phyloP scores from a whole-genome alignment of 2,329 filamentous ascomycete genomes.

The Sclerotinia minor region DNA sequence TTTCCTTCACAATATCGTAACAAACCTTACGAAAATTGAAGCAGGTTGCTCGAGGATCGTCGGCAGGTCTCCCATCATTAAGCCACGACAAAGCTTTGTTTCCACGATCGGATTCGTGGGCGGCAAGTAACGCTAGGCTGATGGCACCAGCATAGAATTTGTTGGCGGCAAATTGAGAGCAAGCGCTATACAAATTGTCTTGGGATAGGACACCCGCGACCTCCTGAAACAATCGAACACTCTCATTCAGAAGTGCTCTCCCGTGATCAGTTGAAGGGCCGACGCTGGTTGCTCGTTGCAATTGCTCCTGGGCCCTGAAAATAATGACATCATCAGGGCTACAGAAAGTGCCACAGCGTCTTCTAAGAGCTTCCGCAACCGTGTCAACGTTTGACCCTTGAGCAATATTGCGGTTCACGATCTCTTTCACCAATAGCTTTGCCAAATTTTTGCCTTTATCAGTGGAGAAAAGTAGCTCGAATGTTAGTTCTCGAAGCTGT shows the following conservation, averaged over 20 bases:
- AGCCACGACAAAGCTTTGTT: conserved; percentile 85
- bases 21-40: conserved; percentile 70
- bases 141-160: conserved; percentile 95
- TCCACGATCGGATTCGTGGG: conserved; percentile 80
- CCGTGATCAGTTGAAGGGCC: conserved; percentile 73
- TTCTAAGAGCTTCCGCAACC: conserved; percentile 87
- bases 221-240: conserved; percentile 81
- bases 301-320: conserved; percentile 95
- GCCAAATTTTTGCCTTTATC: conserved; percentile 81
- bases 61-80: conserved; percentile 72
- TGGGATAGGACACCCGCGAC: conserved; percentile 81
- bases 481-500: conserved; percentile 75
- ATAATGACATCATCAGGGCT: conserved; percentile 96
- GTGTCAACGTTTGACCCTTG: conserved; percentile 97
- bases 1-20: conserved; percentile 84
- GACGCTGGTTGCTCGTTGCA: conserved; percentile 84
- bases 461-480: conserved; percentile 82
- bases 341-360: conserved; percentile 95
- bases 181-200: conserved; percentile 75
- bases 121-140: conserved; percentile 79
- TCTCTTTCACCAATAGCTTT: conserved; percentile 92
- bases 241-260: conserved; percentile 81
- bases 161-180: conserved; percentile 75
- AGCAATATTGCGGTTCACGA: conserved; percentile 96
- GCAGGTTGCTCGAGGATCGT: conserved; percentile 63